Conservation (phyloP, 495 filamentous ascomycete genomes). For the Penicillium robsamsonii region DNA sequence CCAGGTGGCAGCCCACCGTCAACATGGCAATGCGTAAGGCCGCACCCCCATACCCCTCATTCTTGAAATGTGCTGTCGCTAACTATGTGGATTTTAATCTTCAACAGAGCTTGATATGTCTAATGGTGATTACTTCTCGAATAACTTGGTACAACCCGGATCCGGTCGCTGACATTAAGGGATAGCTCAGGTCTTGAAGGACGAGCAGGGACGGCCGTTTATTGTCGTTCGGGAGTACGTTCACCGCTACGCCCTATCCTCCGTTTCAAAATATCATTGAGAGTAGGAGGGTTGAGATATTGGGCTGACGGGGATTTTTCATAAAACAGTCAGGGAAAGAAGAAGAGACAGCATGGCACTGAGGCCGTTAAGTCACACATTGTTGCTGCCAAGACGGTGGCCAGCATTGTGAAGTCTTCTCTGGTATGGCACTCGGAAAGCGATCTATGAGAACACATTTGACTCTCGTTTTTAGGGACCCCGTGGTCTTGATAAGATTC, state of each 20-base stretch:
- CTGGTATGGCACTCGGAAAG: slow-evolving; percentile 47
- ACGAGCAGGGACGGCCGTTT: slow-evolving; percentile 95
- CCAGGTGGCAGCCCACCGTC: slow-evolving; percentile 40
- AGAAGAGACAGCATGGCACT: slow-evolving; percentile 93
- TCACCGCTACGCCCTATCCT: slow-evolving; percentile 19
- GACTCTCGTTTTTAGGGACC: slow-evolving; percentile 60
- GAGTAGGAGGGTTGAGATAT: background rate
- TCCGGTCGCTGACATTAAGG: slow-evolving; percentile 29
- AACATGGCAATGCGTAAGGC: slow-evolving; percentile 64
- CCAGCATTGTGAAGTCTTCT: slow-evolving; percentile 96
- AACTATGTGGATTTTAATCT: slow-evolving; percentile 22
- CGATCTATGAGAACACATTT: slow-evolving; percentile 11
- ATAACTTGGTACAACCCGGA: background rate
- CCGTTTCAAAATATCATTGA: slow-evolving; percentile 6
- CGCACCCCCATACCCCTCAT: slow-evolving; percentile 36
- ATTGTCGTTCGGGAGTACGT: slow-evolving; percentile 98
- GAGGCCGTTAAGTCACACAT: slow-evolving; percentile 98
- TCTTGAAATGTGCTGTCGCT: slow-evolving; percentile 24
- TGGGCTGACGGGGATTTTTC: slow-evolving; percentile 17
- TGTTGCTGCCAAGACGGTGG: slow-evolving; percentile 89
- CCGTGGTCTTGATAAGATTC: slow-evolving; percentile 96
- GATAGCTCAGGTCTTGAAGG: slow-evolving; percentile 72
- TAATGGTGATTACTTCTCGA: slow-evolving; percentile 51
- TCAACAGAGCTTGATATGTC: slow-evolving; percentile 69
- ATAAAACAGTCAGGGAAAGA: slow-evolving; percentile 81